Percentiles rank a stretch among this genome's conserved stretches.
Conservation (phyloP, 2,329 filamentous ascomycete genomes). For the Dactylellina drechsleri region DNA sequence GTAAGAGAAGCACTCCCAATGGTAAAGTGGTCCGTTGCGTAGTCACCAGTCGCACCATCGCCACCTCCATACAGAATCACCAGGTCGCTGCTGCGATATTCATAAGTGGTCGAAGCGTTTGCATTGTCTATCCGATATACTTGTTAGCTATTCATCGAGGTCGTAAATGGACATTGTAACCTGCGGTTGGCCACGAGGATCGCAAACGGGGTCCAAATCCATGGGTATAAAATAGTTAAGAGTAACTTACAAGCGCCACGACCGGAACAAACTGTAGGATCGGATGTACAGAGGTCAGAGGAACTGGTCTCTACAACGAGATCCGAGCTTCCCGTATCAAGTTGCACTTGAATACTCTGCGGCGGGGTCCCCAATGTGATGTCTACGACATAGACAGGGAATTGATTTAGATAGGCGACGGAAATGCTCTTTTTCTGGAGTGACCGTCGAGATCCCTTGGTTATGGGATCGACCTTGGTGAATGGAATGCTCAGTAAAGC, state of each 20-base stretch:
- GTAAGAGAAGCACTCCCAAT: slow-evolving; percentile 21
- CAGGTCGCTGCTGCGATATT: slow-evolving; percentile 43
- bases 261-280: slow-evolving; percentile 1
- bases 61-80: slow-evolving; percentile 21
- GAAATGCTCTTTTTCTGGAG: slow-evolving; percentile 20
- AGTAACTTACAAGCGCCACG: slow-evolving; percentile 22
- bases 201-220: too few relatives aligned
- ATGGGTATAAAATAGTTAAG: not conserved
- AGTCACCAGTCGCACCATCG: slow-evolving; percentile 21
- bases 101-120: slow-evolving; percentile 51
- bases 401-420: slow-evolving; percentile 15
- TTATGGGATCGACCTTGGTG: slow-evolving; percentile 17
- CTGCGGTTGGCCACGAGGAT: too few relatives aligned
- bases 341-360: slow-evolving; percentile 20
- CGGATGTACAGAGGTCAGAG: slow-evolving; percentile 19
- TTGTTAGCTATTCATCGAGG: not conserved
- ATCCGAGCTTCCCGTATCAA: slow-evolving; percentile 36
- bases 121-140: slow-evolving; percentile 34
- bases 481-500: not conserved
- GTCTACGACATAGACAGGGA: slow-evolving; percentile 24
- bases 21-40: slow-evolving; percentile 14
- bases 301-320: slow-evolving; percentile 21
- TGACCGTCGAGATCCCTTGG: slow-evolving; percentile 23
- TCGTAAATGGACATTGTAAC: not conserved
- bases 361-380: slow-evolving; percentile 21